A percentile compares a stretch with the other conserved stretches of the same genome.
These are phyloP conservation scores for Phytophthora cryptogea DNA, from an alignment of 352 stramenopile genomes.

Conservation along the genomic window DNA sequence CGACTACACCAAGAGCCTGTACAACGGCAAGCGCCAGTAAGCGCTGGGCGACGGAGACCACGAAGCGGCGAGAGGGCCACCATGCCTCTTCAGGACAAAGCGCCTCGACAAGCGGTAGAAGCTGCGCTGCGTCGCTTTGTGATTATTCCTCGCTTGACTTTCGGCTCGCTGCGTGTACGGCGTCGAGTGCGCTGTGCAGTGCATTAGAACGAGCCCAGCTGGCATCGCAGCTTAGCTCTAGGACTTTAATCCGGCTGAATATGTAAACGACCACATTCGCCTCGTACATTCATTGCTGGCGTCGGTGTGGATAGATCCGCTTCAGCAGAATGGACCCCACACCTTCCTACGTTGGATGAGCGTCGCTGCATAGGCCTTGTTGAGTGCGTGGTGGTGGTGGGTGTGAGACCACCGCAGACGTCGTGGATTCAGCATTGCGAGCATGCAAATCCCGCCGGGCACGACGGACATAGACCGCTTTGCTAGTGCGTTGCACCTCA, in stretches of 20 bases:
- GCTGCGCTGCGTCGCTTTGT: conserved; percentile 29
- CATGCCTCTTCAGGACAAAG: conserved; percentile 30
- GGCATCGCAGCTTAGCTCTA: conserved; percentile 37
- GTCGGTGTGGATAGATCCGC: neutral
- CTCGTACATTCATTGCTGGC: conserved; percentile 1
- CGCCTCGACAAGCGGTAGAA: conserved; percentile 40
- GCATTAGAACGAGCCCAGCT: conserved; percentile 19
- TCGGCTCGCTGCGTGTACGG: conserved; percentile 26
- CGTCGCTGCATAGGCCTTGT: neutral
- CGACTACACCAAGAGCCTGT: conserved; percentile 95
- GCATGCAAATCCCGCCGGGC: conserved; percentile 4
- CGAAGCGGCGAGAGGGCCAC: conserved; percentile 27
- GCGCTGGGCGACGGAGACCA: conserved; percentile 7
- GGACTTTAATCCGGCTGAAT: conserved; percentile 39
- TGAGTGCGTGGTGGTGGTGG: neutral
- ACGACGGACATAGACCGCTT: conserved; percentile 1
- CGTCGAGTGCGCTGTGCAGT: conserved; percentile 26
- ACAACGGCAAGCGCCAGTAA: conserved; percentile 78
- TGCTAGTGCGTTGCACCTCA: neutral
- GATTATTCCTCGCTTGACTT: conserved; percentile 16
- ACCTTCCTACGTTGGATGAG: conserved; percentile 8
- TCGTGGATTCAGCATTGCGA: neutral
- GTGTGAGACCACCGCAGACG: too few species aligned
- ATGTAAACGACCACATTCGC: conserved; percentile 37
- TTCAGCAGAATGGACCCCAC: neutral